A percentile compares a stretch with the other conserved stretches of the same genome.
phyloP scores from a whole-genome alignment of 192 early-diverging fungal genomes.

The Rhizophagus clarus region DNA sequence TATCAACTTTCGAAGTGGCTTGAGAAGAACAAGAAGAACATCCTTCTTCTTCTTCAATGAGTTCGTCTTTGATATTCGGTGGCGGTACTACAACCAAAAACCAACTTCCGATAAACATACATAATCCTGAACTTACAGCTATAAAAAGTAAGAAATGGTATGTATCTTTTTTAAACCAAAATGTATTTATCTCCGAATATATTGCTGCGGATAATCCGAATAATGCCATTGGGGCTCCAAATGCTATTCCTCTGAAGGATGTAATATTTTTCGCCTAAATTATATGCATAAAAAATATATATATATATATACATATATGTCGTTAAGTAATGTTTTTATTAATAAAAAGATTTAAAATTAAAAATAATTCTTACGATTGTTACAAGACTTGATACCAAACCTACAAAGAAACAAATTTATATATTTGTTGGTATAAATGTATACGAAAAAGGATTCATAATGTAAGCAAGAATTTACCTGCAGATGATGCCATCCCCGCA shows the following conservation, averaged over 20 bases:
- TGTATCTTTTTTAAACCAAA: slow-evolving; percentile 53
- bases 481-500: slow-evolving; percentile 1
- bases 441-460: background rate
- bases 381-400: slow-evolving; percentile 1
- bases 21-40: background rate
- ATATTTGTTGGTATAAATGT: background rate
- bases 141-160: slow-evolving; percentile 55
- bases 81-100: slow-evolving; percentile 20
- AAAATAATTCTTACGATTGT: background rate
- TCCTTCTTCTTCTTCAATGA: background rate
- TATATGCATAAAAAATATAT: no score
- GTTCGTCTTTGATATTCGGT: background rate
- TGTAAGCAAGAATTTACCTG: background rate
- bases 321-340: no score
- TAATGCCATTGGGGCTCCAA: slow-evolving; percentile 59
- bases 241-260: slow-evolving; percentile 55
- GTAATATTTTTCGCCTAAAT: slow-evolving; percentile 22
- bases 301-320: no score
- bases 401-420: background rate
- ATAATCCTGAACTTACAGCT: slow-evolving; percentile 47
- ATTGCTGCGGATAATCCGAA: slow-evolving; percentile 66
- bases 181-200: slow-evolving; percentile 59
- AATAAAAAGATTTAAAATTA: background rate
- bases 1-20: background rate
- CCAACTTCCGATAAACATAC: slow-evolving; percentile 49